Evolutionary conservation across 75 land plant genomes (phyloP), one percentile per base, ranked within the genome.

Genomic region (Selaginella moellendorffii): DNA sequence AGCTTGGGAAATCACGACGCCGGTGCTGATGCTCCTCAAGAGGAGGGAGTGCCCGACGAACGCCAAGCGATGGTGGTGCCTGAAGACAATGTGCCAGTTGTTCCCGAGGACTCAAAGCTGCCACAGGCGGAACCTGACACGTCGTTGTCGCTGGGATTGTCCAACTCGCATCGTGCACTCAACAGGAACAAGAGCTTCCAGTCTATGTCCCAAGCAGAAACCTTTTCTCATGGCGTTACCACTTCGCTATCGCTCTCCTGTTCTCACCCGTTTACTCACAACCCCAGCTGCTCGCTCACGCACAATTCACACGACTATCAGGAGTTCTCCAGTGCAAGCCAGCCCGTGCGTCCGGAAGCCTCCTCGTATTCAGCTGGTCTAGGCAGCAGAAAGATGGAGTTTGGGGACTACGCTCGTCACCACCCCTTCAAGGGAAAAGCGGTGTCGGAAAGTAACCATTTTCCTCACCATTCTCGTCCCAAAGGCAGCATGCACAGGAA

Each of bases 271-370:
- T 83, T 87, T 69, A 58, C 66, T 5, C 97, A 92, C 72, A 93
- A 93, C 28, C 90, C 96, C 2, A 89, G 98, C 69, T 93, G 95
- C 60, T 89, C 96, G 14, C 74, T 89, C n/a, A 89, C 82, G 27
- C 90, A 86, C 36, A 85, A 78, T 30, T 81, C 96, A 0, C 10
- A 75, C 69, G 90, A 88, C 46, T 5, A 36, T 63, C 88, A 93
- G 69, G 73, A 77, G 26, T 88, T 88, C 2, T 63, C 66, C 24
- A 82, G 93, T 52, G 80, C 76, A 26, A 93, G 96, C 68, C 83
- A 71, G 27, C 87, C 85, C 18, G 56, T 83, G 23, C 85, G 82
- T 62, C 80, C 79, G 53, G 81, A 68, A n/a, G n/a, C n/a, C n/a
- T n/a, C n/a, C n/a, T n/a, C n/a, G 20, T 64, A 79, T 46, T 36